A percentile compares a stretch with the other conserved stretches of the same genome.
Evolutionary conservation across 148 eudicot genomes (phyloP).

Genomic region (Mesembryanthemum crystallinum): DNA sequence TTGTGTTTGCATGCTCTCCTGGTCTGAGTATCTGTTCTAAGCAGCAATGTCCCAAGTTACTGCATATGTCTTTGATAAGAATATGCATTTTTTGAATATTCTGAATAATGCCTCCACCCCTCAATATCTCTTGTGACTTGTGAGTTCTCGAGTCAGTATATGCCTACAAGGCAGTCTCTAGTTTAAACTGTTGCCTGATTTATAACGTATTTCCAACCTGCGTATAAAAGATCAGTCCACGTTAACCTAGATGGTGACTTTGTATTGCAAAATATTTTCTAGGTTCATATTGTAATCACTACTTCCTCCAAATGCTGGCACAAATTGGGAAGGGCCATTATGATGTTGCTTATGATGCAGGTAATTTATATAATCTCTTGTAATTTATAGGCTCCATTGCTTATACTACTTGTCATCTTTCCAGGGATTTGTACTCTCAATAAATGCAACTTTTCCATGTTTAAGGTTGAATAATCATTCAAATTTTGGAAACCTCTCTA

Average conservation of each 20-base stretch:
- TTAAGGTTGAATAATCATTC: background rate
- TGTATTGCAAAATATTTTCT: slow-evolving; percentile 9
- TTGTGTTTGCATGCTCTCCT: background rate
- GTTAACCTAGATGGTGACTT: background rate
- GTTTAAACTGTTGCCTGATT: background rate
- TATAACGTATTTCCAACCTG: background rate
- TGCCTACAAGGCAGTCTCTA: background rate
- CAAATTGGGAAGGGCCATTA: slow-evolving; percentile 77
- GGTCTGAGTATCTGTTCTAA: background rate
- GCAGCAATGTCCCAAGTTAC: background rate
- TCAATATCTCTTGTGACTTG: background rate
- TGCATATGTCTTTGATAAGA: background rate
- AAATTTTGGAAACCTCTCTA: background rate
- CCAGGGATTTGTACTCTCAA: background rate
- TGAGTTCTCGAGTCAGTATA: background rate
- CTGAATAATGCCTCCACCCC: background rate
- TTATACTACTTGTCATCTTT: background rate
- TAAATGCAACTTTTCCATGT: background rate
- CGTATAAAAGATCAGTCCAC: background rate
- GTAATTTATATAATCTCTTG: slow-evolving; percentile 35
- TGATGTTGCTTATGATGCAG: slow-evolving; percentile 69
- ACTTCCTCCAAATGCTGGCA: slow-evolving; percentile 80
- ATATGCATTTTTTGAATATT: background rate
- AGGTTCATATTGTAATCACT: slow-evolving; percentile 89
- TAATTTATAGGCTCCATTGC: background rate